Base-by-base conservation (phyloP, 805 yeast genomes). In the Phaffomyces opuntiae region DNA sequence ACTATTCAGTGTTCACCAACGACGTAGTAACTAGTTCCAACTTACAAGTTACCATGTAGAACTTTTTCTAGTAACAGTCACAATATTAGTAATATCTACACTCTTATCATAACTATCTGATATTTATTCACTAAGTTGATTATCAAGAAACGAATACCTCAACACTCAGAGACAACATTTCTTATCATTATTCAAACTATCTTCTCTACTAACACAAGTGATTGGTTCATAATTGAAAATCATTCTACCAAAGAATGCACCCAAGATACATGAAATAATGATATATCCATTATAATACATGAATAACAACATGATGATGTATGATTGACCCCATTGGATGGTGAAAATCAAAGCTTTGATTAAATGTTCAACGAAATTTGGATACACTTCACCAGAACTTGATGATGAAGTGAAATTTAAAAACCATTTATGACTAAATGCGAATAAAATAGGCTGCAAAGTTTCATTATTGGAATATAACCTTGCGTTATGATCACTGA, bases 241-340 rank as follows among this genome's bases (percentile, higher is more conserved):
- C 32, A 80, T 56, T 59, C 75, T 74, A 2, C 86, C 87, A 44
- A 80, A 56, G 27, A 79, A 62, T 2, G 82, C 83, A 8, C 86
- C 87, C 33, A 81, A 59, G 42, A 80, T 69, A 62, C 83, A 80
- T 11, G 80, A 72, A 47, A 82, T 77, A 48, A 80, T 75, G 35
- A 81, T 69, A 57, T 80, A 81, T 14, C 87, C 87, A 55, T 81
- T 82, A 67, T 78, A 82, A 67, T 81, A 81, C 88, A 83, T 82
- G 67, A 81, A 81, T 54, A 83, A 64, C 67, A 83, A 70, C 85
- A 81, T 83, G 56, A 82, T 75, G 42, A 82, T 61, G 61, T 81
- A 82, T 4, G 81, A 75, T 14, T 76, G 70, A 3, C 82, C 82
- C 78, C 83, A 79, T 58, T 81, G 81, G 26, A 78, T 56, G 2